Percentiles rank a stretch among this genome's conserved stretches.
Evolutionary conservation across 495 filamentous ascomycete species (phyloP).

Genomic region (Aspergillus egyptiacus): DNA sequence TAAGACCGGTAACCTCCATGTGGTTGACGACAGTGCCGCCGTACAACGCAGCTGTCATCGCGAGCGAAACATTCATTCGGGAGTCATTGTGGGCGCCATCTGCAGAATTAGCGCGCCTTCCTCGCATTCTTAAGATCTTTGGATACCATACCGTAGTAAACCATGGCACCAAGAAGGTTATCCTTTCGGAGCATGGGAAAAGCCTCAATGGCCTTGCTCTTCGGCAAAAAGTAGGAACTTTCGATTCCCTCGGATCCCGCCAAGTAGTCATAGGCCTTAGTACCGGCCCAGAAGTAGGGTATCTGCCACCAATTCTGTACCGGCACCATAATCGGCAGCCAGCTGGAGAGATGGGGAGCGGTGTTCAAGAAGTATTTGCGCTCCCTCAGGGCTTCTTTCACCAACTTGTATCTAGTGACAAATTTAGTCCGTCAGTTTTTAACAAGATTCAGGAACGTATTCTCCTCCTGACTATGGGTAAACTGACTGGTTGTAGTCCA

Average conservation of each 20-base stretch:
- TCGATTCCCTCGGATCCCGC: conserved; percentile 96
- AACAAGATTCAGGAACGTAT: not conserved
- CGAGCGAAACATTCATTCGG: conserved; percentile 94
- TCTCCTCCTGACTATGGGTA: not conserved
- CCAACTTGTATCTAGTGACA: conserved; percentile 63
- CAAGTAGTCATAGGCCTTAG: conserved; percentile 90
- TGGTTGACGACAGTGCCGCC: conserved; percentile 91
- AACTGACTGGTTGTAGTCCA: conserved; percentile 83
- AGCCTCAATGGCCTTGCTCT: conserved; percentile 87
- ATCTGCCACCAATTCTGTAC: conserved; percentile 95
- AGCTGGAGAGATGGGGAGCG: conserved; percentile 87
- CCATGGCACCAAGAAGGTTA: conserved; percentile 80
- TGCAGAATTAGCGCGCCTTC: conserved; percentile 20
- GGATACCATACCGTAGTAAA: conserved; percentile 71
- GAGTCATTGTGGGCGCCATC: conserved; percentile 98
- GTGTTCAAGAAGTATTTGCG: conserved; percentile 94
- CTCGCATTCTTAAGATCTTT: not conserved
- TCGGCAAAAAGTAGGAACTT: conserved; percentile 92
- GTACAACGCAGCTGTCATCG: conserved; percentile 92
- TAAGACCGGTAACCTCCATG: conserved; percentile 76
- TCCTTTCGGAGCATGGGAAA: conserved; percentile 96
- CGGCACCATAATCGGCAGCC: conserved; percentile 97
- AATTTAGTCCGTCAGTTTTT: conserved; percentile 7
- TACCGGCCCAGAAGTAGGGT: conserved; percentile 95
- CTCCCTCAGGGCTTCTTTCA: conserved; percentile 92